Conservation (phyloP, 305 asterid species). For the Fraxinus paxiana region DNA sequence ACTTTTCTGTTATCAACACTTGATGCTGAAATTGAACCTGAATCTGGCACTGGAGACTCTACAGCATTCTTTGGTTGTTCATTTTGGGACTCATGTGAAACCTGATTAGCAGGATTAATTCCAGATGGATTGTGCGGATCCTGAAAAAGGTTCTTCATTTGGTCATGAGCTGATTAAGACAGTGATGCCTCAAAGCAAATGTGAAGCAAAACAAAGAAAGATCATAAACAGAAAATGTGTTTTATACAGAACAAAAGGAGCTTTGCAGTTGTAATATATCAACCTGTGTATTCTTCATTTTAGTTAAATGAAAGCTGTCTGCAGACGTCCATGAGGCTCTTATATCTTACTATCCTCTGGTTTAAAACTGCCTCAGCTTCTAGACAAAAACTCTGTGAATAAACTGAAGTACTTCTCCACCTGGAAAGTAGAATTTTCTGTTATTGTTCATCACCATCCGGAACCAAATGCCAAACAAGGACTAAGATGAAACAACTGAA, state of each 20-base stretch:
- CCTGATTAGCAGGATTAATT: conserved; percentile 48
- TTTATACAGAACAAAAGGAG: neutral
- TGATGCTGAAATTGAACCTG: conserved; percentile 75
- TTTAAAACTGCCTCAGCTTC: conserved; percentile 18
- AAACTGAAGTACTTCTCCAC: conserved; percentile 25
- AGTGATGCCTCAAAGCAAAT: neutral
- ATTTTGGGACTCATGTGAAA: conserved; percentile 59
- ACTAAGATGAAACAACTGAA: neutral
- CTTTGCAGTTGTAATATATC: neutral
- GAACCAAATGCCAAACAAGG: neutral
- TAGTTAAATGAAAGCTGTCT: conserved; percentile 35
- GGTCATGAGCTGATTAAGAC: neutral
- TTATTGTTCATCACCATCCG: conserved; percentile 4
- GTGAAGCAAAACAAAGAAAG: neutral
- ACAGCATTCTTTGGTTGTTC: conserved; percentile 51
- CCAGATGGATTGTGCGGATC: conserved; percentile 51
- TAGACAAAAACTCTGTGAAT: conserved; percentile 1
- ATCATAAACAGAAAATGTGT: neutral
- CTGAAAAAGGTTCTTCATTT: conserved; percentile 33
- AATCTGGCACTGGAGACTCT: conserved; percentile 67
- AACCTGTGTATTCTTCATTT: conserved; percentile 56
- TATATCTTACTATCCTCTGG: conserved; percentile 8
- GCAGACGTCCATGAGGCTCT: conserved; percentile 42
- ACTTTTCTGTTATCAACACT: conserved; percentile 78
- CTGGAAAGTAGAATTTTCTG: conserved; percentile 24